phyloP scores from a whole-genome alignment of 2,329 filamentous ascomycete species.

The Pseudogymnoascus sp. region DNA sequence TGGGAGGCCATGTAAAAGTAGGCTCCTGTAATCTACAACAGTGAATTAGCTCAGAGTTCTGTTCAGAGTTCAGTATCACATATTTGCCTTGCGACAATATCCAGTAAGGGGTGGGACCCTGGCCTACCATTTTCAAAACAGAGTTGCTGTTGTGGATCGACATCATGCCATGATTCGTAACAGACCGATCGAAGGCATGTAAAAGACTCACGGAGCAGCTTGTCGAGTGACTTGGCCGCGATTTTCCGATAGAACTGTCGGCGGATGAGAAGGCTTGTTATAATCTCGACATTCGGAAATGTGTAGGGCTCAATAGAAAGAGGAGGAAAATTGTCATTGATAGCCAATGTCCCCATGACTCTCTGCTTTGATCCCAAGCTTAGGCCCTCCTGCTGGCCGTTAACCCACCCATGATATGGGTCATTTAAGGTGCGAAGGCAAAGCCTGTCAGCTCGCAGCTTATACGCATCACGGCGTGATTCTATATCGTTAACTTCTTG shows the following conservation, averaged over 20 bases:
- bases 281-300: constrained; percentile 15
- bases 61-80: neutral
- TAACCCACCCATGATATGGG: constrained; percentile 15
- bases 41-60: constrained; percentile 12
- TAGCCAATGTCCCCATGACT: constrained; percentile 14
- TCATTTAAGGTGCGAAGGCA: constrained; percentile 15
- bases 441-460: constrained; percentile 11
- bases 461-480: constrained; percentile 9
- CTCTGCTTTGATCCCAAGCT: constrained; percentile 16
- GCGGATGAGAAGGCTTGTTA: constrained; percentile 15
- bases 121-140: constrained; percentile 15
- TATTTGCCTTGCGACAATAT: neutral
- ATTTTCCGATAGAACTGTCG: constrained; percentile 19
- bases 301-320: neutral
- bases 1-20: constrained; percentile 12
- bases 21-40: constrained; percentile 22
- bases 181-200: constrained; percentile 14
- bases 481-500: constrained; percentile 12
- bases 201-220: constrained; percentile 14
- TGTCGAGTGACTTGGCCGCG: constrained; percentile 11
- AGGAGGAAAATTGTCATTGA: constrained; percentile 10
- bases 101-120: constrained; percentile 8
- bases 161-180: constrained; percentile 16
- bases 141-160: constrained; percentile 15
- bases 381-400: constrained; percentile 11